These are phyloP conservation scores for Erythrophleum ivorense DNA, from an alignment of 331 rosid species.

Conservation along the genomic window DNA sequence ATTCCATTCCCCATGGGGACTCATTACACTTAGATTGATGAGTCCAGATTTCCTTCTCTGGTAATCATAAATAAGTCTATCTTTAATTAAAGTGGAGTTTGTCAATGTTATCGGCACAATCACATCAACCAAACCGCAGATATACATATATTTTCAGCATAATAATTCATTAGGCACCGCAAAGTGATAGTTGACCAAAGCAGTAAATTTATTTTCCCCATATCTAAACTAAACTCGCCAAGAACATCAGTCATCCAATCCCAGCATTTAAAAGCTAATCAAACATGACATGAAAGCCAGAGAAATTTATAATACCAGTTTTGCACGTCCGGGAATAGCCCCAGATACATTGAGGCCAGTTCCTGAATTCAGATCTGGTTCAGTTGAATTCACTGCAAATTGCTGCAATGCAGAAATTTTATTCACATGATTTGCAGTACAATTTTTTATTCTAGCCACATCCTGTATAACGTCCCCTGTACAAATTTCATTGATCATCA, in stretches of 20 bases:
- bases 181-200: neutral
- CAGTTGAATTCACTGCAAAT: conserved; percentile 42
- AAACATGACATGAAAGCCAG: conserved; percentile 3
- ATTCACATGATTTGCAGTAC: conserved; percentile 25
- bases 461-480: conserved; percentile 39
- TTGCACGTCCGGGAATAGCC: conserved; percentile 10
- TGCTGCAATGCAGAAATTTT: conserved; percentile 25
- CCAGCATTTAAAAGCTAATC: neutral
- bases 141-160: neutral
- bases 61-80: neutral
- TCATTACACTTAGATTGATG: neutral
- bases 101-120: conserved; percentile 6
- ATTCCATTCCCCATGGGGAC: neutral
- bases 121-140: conserved; percentile 28
- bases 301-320: conserved; percentile 39
- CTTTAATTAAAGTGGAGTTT: neutral
- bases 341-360: conserved; percentile 31
- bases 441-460: conserved; percentile 18
- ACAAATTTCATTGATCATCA: conserved; percentile 41
- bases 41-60: neutral
- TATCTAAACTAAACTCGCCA: conserved; percentile 19
- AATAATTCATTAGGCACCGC: conserved; percentile 14
- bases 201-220: neutral
- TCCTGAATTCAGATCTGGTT: conserved; percentile 35
- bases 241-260: neutral